Evolutionary conservation across 1,139 yeast species (phyloP).

Genomic region (Geotrichum europaeum): DNA sequence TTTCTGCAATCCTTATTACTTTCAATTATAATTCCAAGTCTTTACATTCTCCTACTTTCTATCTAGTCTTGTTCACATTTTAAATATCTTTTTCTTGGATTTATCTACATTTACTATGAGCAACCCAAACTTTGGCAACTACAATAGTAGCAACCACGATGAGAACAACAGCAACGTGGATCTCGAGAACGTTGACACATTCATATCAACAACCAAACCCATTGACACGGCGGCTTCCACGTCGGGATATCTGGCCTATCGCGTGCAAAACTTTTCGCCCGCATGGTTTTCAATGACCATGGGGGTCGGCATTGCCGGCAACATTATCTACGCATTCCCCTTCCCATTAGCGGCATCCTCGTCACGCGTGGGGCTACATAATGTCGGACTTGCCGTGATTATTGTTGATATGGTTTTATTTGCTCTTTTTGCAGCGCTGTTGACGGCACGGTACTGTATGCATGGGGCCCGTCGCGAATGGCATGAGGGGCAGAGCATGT

Average conservation of each 20-base stretch:
- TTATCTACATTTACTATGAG: background rate
- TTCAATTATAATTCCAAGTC: background rate
- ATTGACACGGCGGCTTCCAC: background rate
- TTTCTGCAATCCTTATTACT: background rate
- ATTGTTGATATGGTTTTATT: conserved; percentile 50
- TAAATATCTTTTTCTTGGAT: background rate
- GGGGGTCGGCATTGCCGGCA: conserved; percentile 75
- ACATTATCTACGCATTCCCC: conserved; percentile 58
- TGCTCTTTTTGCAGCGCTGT: conserved; percentile 37
- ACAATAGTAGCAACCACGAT: no score
- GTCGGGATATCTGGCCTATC: conserved; percentile 3
- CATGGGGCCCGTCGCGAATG: conserved; percentile 37
- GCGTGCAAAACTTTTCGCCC: conserved; percentile 16
- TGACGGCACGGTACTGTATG: conserved; percentile 38
- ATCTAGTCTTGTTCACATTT: background rate
- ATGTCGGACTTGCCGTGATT: conserved; percentile 53
- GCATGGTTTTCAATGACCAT: conserved; percentile 65
- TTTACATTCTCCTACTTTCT: background rate
- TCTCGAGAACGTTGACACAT: background rate
- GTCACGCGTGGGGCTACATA: conserved; percentile 39
- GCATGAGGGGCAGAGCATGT: conserved; percentile 49
- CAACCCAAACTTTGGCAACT: background rate
- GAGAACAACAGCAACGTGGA: background rate
- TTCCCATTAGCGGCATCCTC: conserved; percentile 30
- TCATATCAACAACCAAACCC: background rate